Evolutionary conservation across 306 rosid species (phyloP).

Genomic region (Styphnolobium japonicum): DNA sequence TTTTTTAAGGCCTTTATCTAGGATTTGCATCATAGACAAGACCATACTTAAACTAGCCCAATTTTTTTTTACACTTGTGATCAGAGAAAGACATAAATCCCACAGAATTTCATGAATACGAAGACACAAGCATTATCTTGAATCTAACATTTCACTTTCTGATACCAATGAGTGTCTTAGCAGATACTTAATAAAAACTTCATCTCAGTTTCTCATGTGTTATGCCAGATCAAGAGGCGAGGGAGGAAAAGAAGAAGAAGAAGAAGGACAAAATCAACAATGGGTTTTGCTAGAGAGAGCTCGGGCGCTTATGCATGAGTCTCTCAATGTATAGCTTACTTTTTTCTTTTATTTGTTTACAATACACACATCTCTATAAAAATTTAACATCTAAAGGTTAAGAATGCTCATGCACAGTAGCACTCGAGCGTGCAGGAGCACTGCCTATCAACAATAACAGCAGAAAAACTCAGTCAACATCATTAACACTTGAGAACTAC

Average conservation of each 20-base stretch:
- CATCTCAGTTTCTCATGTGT: background rate
- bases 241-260: background rate
- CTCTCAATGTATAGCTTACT: too few species aligned
- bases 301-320: too few species aligned
- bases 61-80: too few species aligned
- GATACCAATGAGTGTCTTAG: background rate
- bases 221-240: too few species aligned
- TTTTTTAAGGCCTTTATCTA: background rate
- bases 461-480: conserved; percentile 12
- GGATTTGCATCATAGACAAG: background rate
- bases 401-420: too few species aligned
- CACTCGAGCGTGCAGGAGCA: too few species aligned
- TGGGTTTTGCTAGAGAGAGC: too few species aligned
- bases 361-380: too few species aligned
- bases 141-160: background rate
- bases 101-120: background rate
- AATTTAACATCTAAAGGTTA: too few species aligned
- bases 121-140: conserved; percentile 1
- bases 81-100: background rate
- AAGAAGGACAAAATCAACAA: too few species aligned
- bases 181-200: background rate
- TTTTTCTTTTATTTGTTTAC: too few species aligned
- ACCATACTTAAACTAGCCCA: background rate
- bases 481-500: conserved; percentile 14
- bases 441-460: background rate